Evolutionary conservation across 371 early-diverging fungal genomes (phyloP).

Genomic region (Rhizopus microsporus): DNA sequence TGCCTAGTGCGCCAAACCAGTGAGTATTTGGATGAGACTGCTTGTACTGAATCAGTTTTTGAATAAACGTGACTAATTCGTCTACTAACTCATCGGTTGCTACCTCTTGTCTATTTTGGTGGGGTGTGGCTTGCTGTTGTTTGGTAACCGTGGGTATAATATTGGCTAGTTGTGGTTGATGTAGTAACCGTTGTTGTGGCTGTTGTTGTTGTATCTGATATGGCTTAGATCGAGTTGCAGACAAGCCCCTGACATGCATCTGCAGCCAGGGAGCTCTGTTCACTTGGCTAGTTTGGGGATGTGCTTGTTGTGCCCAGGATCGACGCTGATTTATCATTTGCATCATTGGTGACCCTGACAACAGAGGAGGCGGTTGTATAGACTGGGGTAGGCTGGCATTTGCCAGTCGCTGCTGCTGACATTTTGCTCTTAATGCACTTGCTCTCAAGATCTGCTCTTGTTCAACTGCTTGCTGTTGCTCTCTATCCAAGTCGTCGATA

Average conservation of each 20-base stretch:
- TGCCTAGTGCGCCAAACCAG: constrained; percentile 23
- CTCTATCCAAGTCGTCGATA: constrained; percentile 45
- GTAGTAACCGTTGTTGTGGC: constrained; percentile 7
- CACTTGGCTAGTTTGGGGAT: constrained; percentile 31
- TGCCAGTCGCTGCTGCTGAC: constrained; percentile 13
- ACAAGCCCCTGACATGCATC: constrained; percentile 28
- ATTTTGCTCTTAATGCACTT: constrained; percentile 20
- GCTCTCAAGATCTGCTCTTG: constrained; percentile 31
- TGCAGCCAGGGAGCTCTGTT: constrained; percentile 33
- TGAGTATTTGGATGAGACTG: constrained; percentile 2
- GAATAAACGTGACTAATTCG: constrained; percentile 21
- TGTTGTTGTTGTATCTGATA: not conserved
- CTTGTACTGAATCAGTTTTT: constrained; percentile 10
- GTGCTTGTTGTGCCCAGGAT: constrained; percentile 39
- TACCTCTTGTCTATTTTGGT: constrained; percentile 19
- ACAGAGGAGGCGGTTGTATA: not conserved
- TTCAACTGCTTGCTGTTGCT: constrained; percentile 26
- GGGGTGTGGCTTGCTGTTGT: no score
- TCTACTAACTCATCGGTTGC: constrained; percentile 28
- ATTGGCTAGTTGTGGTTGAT: not conserved
- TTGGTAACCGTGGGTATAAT: not conserved
- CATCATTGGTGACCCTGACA: no score
- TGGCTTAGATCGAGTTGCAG: constrained; percentile 19
- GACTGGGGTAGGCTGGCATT: constrained; percentile 1
- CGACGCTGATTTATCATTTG: constrained; percentile 15